These are phyloP conservation scores for Stevia rebaudiana DNA, from an alignment of 140 eudicot genomes.

Conservation along the genomic window DNA sequence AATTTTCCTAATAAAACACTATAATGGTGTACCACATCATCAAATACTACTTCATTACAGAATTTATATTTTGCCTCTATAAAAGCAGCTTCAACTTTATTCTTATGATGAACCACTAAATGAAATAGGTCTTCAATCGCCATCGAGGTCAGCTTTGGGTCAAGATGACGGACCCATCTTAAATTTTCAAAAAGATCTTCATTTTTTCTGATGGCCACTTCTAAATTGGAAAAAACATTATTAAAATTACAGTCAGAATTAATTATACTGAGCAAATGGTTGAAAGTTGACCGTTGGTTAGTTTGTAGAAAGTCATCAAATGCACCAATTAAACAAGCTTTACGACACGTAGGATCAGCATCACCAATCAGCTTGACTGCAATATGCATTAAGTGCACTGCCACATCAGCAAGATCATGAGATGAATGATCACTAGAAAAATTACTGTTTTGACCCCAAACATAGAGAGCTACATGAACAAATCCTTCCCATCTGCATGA, in stretches of 20 bases:
- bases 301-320: slow-evolving; percentile 29
- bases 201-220: slow-evolving; percentile 31
- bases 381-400: slow-evolving; percentile 45
- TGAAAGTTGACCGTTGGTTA: slow-evolving; percentile 39
- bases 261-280: slow-evolving; percentile 33
- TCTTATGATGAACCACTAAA: slow-evolving; percentile 30
- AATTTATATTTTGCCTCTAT: slow-evolving; percentile 47
- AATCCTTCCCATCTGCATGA: slow-evolving; percentile 79
- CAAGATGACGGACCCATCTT: slow-evolving; percentile 60
- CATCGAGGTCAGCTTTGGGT: slow-evolving; percentile 13
- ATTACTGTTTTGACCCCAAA: slow-evolving; percentile 35
- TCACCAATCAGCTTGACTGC: slow-evolving; percentile 48
- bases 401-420: slow-evolving; percentile 26
- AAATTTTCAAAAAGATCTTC: slow-evolving; percentile 52
- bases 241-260: slow-evolving; percentile 24
- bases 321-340: slow-evolving; percentile 73
- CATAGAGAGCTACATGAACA: slow-evolving; percentile 56
- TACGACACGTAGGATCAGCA: slow-evolving; percentile 43
- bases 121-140: slow-evolving; percentile 21
- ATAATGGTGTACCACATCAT: slow-evolving; percentile 35
- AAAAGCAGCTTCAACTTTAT: slow-evolving; percentile 46
- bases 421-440: slow-evolving; percentile 13
- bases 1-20: slow-evolving; percentile 51
- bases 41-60: slow-evolving; percentile 45
- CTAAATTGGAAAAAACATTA: slow-evolving; percentile 27